A percentile compares a stretch with the other conserved stretches of the same genome.
These are phyloP conservation scores for Lentinula detonsa DNA, from an alignment of 768 basidiomycete species.

Conservation along the genomic window DNA sequence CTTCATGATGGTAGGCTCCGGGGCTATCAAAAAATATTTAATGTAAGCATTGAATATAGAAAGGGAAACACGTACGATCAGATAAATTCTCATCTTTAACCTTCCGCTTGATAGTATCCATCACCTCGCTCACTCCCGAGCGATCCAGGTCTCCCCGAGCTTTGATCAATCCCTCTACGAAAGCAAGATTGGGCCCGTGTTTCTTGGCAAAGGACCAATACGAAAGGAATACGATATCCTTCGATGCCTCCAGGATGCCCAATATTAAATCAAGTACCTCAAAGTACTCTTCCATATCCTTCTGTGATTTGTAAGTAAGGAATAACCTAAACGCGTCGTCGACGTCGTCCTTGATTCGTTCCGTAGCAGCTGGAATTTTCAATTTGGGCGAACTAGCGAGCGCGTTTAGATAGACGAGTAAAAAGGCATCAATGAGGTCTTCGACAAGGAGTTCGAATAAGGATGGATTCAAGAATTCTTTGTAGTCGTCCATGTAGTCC, in stretches of 20 bases:
- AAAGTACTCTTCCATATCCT: constrained; percentile 79
- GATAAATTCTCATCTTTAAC: constrained; percentile 82
- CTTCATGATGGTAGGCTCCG: constrained; percentile 88
- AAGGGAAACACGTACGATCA: constrained; percentile 57
- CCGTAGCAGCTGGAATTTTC: constrained; percentile 78
- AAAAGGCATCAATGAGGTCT: constrained; percentile 86
- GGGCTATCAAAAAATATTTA: constrained; percentile 37
- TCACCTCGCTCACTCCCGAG: constrained; percentile 81
- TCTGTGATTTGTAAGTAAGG: constrained; percentile 63
- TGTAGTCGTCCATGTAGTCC: constrained; percentile 96
- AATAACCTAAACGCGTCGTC: constrained; percentile 78
- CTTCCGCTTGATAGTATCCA: constrained; percentile 90
- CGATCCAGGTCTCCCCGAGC: constrained; percentile 88
- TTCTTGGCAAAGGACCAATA: constrained; percentile 92
- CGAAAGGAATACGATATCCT: constrained; percentile 86
- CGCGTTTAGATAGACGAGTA: constrained; percentile 85
- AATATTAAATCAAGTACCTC: constrained; percentile 83
- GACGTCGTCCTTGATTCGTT: constrained; percentile 80
- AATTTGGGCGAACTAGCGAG: constrained; percentile 82
- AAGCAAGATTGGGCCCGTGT: constrained; percentile 88
- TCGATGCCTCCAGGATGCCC: constrained; percentile 77
- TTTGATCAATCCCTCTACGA: constrained; percentile 87
- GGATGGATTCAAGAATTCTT: constrained; percentile 83
- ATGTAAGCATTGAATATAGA: constrained; percentile 1
- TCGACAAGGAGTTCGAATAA: constrained; percentile 90